Evolutionary conservation across 768 basidiomycete species (phyloP), one percentile per base, ranked within the genome.

Genomic region (Mrakia blollopis): DNA sequence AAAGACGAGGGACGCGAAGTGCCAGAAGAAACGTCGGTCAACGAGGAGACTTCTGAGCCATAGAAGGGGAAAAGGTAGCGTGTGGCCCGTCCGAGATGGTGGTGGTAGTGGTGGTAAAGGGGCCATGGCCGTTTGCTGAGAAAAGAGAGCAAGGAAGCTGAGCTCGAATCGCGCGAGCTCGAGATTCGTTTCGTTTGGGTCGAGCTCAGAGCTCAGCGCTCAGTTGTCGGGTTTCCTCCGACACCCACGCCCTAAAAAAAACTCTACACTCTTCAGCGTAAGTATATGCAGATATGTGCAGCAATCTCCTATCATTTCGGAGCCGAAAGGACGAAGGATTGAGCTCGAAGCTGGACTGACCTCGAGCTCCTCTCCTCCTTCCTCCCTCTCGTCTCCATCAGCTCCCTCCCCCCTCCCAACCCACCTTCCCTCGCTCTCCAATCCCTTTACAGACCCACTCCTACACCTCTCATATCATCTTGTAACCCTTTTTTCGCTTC

Each of bases 1-100:
- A 35, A 94, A 83, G 30, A 91, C 86, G 13, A 93, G 83, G 25
- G 84, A 80, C 13, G 91, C 89, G 41, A 94, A 44, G 21, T 39
- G 67, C 76, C 76, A 77, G 44, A 73, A 77, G 35, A 52, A 52
- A 1, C 41, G 71, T 28, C 61, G 72, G 14, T 67, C 50, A 23
- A 73, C 23, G 41, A 77, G 65, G 9, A 77, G 35, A 14, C 25
- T 37, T 25, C 44, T 23, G 23, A 37, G 3, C 65, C 65, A 68
- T 39, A n/a, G 21, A 21, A 44, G 65, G 6, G 25, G 35, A 11
- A 68, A 16, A 23, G 35, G 65, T 18, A 8, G 23, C 7, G 35
- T 9, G 37, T 8, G 35, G 21, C 18, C 2, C 5, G 2, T 23
- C n/a, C n/a, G n/a, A n/a, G n/a, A n/a, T 13, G 44, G 14, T 7